phyloP scores from a whole-genome alignment of 768 basidiomycete genomes.

The Favolaschia claudopus region DNA sequence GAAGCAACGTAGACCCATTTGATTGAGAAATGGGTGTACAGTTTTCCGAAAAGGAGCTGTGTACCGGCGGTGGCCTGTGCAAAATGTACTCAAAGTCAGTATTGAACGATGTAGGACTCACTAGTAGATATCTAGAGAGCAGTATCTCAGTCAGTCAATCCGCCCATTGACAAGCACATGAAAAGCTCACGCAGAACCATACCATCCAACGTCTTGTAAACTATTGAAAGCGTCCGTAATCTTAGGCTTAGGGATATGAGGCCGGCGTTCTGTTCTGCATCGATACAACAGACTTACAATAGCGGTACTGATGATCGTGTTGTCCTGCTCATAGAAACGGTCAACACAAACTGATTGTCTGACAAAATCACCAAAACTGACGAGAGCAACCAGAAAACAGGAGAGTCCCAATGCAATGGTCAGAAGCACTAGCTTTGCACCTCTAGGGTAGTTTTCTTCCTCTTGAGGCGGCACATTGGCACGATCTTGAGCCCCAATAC shows the following conservation, averaged over 20 bases:
- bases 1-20: not conserved
- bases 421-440: slow-evolving; percentile 5
- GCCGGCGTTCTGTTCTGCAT: not conserved
- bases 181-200: slow-evolving; percentile 9
- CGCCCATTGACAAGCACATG: not conserved
- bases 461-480: not conserved
- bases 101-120: not conserved
- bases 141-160: not conserved
- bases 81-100: not conserved
- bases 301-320: not conserved
- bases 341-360: not conserved
- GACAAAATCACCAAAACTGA: slow-evolving; percentile 10
- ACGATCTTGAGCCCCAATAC: not conserved
- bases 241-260: slow-evolving; percentile 4
- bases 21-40: slow-evolving; percentile 11
- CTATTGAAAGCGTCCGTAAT: slow-evolving; percentile 13
- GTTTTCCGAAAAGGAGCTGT: slow-evolving; percentile 16
- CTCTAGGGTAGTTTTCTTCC: slow-evolving; percentile 11
- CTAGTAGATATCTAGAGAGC: slow-evolving; percentile 11
- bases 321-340: not conserved
- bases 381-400: slow-evolving; percentile 13
- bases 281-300: slow-evolving; percentile 12
- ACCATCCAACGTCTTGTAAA: slow-evolving; percentile 17
- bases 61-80: slow-evolving; percentile 14
- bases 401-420: slow-evolving; percentile 16